These are phyloP conservation scores for Rhodotorula toruloides DNA, from an alignment of 768 basidiomycete genomes.

Conservation along the genomic window DNA sequence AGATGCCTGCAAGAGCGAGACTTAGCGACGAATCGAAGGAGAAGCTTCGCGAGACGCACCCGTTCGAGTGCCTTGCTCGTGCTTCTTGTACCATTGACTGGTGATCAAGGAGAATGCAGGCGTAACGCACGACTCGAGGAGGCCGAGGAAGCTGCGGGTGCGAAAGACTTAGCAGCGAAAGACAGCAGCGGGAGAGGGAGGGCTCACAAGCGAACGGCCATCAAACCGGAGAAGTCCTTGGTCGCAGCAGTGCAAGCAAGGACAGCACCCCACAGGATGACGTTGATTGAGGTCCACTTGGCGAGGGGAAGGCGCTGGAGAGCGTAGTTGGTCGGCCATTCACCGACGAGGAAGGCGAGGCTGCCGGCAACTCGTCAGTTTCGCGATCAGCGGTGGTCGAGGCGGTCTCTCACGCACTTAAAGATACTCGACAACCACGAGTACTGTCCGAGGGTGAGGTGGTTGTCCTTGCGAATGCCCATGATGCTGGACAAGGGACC, in stretches of 20 bases:
- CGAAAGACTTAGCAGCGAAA: too few relatives aligned
- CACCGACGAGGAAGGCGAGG: slow-evolving; percentile 26
- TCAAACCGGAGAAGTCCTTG: slow-evolving; percentile 11
- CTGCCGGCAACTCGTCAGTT: not conserved
- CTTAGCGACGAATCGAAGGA: too few relatives aligned
- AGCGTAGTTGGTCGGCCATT: slow-evolving; percentile 25
- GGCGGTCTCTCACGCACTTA: slow-evolving; percentile 1
- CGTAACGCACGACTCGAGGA: slow-evolving; percentile 13
- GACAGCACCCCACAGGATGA: slow-evolving; percentile 31
- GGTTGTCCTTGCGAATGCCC: slow-evolving; percentile 23
- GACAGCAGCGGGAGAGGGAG: not conserved
- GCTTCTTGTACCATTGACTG: slow-evolving; percentile 12
- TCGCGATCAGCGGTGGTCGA: not conserved
- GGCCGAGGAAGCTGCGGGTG: slow-evolving; percentile 12
- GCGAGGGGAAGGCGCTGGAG: slow-evolving; percentile 26
- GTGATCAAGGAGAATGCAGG: slow-evolving; percentile 21
- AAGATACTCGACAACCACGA: slow-evolving; percentile 20
- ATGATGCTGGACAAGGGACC: slow-evolving; percentile 11
- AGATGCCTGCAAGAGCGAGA: too few relatives aligned
- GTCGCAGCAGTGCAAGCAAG: slow-evolving; percentile 22
- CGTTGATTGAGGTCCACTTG: slow-evolving; percentile 19
- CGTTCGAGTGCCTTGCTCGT: slow-evolving; percentile 14
- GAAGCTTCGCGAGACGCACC: too few relatives aligned
- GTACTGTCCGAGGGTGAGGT: slow-evolving; percentile 23
- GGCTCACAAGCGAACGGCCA: slow-evolving; percentile 19